Percentiles rank a stretch among this genome's conserved stretches.
phyloP scores from a whole-genome alignment of 2,329 filamentous ascomycete species.

The Xylariomycetidae sp. region DNA sequence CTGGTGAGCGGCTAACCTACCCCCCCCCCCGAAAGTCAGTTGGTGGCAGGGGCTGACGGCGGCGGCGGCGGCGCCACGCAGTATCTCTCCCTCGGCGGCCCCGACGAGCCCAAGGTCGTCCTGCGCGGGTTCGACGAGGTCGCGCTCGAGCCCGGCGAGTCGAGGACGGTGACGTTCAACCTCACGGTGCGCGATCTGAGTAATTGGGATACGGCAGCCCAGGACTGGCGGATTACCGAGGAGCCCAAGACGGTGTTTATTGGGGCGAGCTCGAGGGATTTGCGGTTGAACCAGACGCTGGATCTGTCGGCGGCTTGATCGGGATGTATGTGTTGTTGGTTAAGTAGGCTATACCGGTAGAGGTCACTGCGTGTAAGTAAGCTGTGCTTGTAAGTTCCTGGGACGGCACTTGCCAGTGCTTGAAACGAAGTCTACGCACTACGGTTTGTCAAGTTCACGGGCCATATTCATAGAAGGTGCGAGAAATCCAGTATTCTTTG shows the following conservation, averaged over 20 bases:
- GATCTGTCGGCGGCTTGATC: neutral
- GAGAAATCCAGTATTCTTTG: too few species aligned
- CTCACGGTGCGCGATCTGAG: constrained; percentile 76
- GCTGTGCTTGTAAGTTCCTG: too few species aligned
- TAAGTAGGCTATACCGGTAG: too few species aligned
- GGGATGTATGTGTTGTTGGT: too few species aligned
- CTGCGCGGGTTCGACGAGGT: constrained; percentile 80
- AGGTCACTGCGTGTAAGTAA: too few species aligned
- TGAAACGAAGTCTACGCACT: too few species aligned
- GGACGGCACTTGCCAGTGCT: too few species aligned
- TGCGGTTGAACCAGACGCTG: constrained; percentile 11
- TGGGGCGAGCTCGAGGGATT: constrained; percentile 36
- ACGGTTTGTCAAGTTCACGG: too few species aligned
- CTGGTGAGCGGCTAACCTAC: constrained; percentile 31
- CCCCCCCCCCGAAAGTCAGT: neutral
- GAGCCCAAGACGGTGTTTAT: constrained; percentile 47
- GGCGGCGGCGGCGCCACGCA: too few species aligned
- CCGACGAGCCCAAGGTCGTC: constrained; percentile 57
- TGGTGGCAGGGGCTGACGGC: constrained; percentile 1
- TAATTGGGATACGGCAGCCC: constrained; percentile 71
- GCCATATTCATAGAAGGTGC: too few species aligned
- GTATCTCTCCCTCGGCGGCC: constrained; percentile 73
- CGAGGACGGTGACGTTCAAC: constrained; percentile 58
- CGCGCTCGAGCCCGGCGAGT: constrained; percentile 60
- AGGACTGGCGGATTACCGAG: constrained; percentile 68